A percentile compares a stretch with the other conserved stretches of the same genome.
Conservation (phyloP, 140 eudicot species). For the Artemisia princeps region DNA sequence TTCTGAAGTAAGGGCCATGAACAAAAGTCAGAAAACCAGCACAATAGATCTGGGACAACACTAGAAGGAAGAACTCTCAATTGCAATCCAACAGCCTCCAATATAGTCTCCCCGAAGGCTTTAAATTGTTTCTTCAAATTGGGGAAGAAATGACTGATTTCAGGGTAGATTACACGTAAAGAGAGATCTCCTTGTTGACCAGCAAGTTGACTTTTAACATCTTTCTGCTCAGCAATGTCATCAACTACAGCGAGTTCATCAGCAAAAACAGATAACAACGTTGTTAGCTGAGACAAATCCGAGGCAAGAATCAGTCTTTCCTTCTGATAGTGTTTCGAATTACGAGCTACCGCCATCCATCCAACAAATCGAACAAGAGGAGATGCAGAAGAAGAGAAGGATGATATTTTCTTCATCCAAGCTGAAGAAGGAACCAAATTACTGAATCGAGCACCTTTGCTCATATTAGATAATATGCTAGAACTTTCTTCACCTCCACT, state of each 20-base stretch:
- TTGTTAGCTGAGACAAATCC: constrained; percentile 57
- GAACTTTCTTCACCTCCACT: constrained; percentile 58
- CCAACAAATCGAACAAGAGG: constrained; percentile 80
- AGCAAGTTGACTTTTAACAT: constrained; percentile 26
- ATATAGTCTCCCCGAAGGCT: constrained; percentile 65
- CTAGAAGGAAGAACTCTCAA: constrained; percentile 67
- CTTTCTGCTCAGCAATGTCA: constrained; percentile 35
- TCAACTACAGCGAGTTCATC: constrained; percentile 73
- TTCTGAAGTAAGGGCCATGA: constrained; percentile 60
- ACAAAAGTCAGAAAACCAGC: constrained; percentile 88
- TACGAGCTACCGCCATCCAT: constrained; percentile 92
- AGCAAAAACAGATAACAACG: constrained; percentile 56
- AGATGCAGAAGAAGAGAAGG: constrained; percentile 56
- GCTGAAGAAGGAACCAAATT: constrained; percentile 66
- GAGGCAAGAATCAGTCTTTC: constrained; percentile 73
- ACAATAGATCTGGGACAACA: constrained; percentile 70
- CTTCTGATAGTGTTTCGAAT: constrained; percentile 61
- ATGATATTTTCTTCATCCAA: constrained; percentile 70
- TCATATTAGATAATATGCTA: no score
- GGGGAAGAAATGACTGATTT: constrained; percentile 59
- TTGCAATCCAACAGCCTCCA: constrained; percentile 86
- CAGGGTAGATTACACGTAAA: constrained; percentile 66
- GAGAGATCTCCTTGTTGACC: no score
- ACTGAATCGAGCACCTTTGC: constrained; percentile 29
- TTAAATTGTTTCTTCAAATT: constrained; percentile 57